A percentile compares a stretch with the other conserved stretches of the same genome.
These are phyloP conservation scores for Cynanchum wilfordii DNA, from an alignment of 257 asterid genomes.

Conservation along the genomic window DNA sequence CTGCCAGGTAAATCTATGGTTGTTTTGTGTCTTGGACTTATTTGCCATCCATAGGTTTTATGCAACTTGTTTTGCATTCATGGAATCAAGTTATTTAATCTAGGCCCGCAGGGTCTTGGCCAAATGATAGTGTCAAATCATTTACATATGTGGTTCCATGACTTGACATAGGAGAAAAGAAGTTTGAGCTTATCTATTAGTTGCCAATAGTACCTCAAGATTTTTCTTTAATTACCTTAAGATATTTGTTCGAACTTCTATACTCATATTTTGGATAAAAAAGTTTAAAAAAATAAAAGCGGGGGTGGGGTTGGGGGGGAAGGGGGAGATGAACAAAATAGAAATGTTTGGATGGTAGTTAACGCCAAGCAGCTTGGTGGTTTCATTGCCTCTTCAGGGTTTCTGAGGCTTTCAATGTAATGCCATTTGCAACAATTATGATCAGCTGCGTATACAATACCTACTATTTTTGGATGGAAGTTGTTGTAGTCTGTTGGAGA, in stretches of 20 bases:
- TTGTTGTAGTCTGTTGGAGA: neutral
- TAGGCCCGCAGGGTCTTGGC: neutral
- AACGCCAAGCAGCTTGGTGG: neutral
- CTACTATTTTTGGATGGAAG: neutral
- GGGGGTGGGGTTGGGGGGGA: neutral
- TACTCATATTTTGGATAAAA: neutral
- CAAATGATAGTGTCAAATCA: slow-evolving; percentile 2
- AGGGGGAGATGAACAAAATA: too few species aligned
- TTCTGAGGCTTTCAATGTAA: neutral
- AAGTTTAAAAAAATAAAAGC: neutral
- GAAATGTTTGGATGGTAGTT: neutral
- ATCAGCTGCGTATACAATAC: neutral
- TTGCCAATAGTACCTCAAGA: neutral
- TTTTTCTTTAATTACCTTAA: neutral
- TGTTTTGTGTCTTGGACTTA: slow-evolving; percentile 1
- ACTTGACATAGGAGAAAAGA: neutral
- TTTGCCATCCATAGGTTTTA: neutral
- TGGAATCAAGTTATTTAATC: neutral
- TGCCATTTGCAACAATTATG: neutral
- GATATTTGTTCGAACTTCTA: neutral
- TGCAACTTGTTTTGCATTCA: neutral
- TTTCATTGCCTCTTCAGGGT: neutral
- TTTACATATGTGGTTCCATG: neutral
- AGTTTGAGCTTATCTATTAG: neutral
- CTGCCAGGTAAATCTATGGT: neutral